These are phyloP conservation scores for Clavispora fructus DNA, from an alignment of 805 yeast genomes.

Conservation along the genomic window DNA sequence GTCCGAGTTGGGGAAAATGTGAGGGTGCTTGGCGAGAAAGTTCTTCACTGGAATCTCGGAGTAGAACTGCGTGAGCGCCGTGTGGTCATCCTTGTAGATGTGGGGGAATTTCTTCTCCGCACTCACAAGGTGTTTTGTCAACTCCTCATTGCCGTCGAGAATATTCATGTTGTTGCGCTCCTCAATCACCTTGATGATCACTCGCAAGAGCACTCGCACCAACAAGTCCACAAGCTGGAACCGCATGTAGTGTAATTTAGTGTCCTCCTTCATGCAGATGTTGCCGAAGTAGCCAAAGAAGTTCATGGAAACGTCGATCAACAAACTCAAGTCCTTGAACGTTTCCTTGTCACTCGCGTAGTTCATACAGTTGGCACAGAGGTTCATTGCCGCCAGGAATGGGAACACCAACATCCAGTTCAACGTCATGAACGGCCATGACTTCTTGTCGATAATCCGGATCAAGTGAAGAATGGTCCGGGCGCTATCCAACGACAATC, in stretches of 20 bases:
- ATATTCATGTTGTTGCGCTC: conserved; percentile 13
- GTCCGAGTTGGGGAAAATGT: not conserved
- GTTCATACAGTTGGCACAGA: conserved; percentile 27
- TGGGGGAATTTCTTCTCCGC: conserved; percentile 17
- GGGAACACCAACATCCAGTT: conserved; percentile 32
- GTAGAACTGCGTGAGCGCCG: not conserved
- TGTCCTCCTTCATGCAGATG: conserved; percentile 5
- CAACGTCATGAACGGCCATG: conserved; percentile 18
- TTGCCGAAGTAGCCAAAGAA: conserved; percentile 11
- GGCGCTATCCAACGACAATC: conserved; percentile 30
- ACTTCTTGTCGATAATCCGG: conserved; percentile 15
- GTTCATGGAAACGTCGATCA: conserved; percentile 20
- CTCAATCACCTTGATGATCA: conserved; percentile 20
- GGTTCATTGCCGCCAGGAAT: conserved; percentile 25
- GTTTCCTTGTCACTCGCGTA: conserved; percentile 25
- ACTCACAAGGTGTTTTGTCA: conserved; percentile 14
- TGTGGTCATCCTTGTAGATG: conserved; percentile 3
- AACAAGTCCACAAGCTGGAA: conserved; percentile 16
- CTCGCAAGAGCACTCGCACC: conserved; percentile 18
- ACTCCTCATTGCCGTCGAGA: conserved; percentile 10
- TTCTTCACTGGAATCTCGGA: not conserved
- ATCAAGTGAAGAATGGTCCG: conserved; percentile 30
- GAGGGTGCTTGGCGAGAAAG: not conserved
- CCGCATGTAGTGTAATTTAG: conserved; percentile 10
- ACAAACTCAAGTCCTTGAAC: conserved; percentile 23